Percentiles rank a stretch among this genome's conserved stretches.
Evolutionary conservation across 2,329 filamentous ascomycete species (phyloP).

Genomic region (Beauveria brongniartii): DNA sequence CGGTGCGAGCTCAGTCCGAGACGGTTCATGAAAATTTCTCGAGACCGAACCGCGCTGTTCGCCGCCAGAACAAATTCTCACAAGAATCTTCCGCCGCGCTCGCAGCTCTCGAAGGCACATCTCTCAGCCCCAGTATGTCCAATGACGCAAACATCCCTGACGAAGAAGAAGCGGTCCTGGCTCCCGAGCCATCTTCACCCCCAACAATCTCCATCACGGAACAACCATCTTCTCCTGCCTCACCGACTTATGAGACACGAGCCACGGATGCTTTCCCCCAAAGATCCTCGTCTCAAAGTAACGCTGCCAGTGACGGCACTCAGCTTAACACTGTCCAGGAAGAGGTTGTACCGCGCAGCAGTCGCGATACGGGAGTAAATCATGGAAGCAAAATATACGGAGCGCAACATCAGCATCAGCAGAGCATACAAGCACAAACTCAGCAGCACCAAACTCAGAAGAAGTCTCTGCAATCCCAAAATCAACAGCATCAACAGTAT

Average conservation of each 20-base stretch:
- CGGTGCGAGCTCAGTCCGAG: constrained; percentile 63
- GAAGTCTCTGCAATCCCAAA: neutral
- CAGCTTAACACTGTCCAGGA: constrained; percentile 30
- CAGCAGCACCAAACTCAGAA: constrained; percentile 20
- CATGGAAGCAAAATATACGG: constrained; percentile 12
- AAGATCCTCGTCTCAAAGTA: constrained; percentile 45
- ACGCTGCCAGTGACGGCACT: constrained; percentile 30
- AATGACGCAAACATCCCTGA: constrained; percentile 18
- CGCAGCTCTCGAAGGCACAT: constrained; percentile 38
- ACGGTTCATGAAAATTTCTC: constrained; percentile 57
- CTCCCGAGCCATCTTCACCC: constrained; percentile 26
- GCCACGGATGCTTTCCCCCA: constrained; percentile 35
- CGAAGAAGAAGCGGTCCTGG: constrained; percentile 26
- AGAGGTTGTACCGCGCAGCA: constrained; percentile 11
- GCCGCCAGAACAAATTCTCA: constrained; percentile 41
- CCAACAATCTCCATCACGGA: constrained; percentile 48
- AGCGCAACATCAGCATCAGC: constrained; percentile 17
- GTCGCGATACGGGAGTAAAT: neutral
- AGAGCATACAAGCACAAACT: neutral
- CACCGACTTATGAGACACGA: constrained; percentile 24
- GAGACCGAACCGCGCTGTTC: constrained; percentile 42
- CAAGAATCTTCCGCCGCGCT: constrained; percentile 35
- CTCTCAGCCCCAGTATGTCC: constrained; percentile 19
- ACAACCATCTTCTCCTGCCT: constrained; percentile 47
- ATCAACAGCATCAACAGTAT: constrained; percentile 8